Base-by-base conservation (phyloP, 1,284 basidiomycete species). In the Cryptococcus jaspeensis region DNA sequence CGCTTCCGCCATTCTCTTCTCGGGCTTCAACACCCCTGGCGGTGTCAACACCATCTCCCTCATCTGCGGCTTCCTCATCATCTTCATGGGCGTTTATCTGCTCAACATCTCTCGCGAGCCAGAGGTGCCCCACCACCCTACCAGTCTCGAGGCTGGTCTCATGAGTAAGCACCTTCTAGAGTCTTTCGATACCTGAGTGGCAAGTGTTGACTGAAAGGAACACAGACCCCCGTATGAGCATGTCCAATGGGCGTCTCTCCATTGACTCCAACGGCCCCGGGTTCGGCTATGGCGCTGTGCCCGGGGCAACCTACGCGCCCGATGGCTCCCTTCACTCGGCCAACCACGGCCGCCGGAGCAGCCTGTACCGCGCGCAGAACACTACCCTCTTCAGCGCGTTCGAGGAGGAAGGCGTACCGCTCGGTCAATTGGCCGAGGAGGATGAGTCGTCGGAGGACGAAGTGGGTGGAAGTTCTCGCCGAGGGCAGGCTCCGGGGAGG, bases 1-100 rank as follows among this genome's bases (percentile, higher is more conserved):
- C 52, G 93, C 95, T 0, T 97, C 93, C 51, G 85, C 97, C 62
- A 92, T 98, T 65, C 84, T 98, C 60, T 98, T 98, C 83, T 89
- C 91, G 80, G 95, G 95, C 1, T 90, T 99, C 82, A 94, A 97
- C 80, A 98, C 92, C 2, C 85, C 87, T 18, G 87, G 86, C 59
- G 86, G 85, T 4, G 84, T 85, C 38, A 89, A 91, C 76, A 90
- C 90, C 35, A 72, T 92, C 44, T 93, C 92, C 2, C 85, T 96
- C 41, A 80, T 96, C 52, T 84, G 85, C 57, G 93, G 93, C 46
- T 94, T 96, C 79, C 80, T 88, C 60, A 85, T 90, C 66, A 96
- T 90, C 52, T 96, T 95, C 80, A 84, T 94, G 65, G 92, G 93
- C 52, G 92, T 95, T 15, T 90, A 93, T 74, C 83, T 95, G 37